phyloP scores from a whole-genome alignment of 1,139 yeast genomes.

The Blastobotrys arbuscula region DNA sequence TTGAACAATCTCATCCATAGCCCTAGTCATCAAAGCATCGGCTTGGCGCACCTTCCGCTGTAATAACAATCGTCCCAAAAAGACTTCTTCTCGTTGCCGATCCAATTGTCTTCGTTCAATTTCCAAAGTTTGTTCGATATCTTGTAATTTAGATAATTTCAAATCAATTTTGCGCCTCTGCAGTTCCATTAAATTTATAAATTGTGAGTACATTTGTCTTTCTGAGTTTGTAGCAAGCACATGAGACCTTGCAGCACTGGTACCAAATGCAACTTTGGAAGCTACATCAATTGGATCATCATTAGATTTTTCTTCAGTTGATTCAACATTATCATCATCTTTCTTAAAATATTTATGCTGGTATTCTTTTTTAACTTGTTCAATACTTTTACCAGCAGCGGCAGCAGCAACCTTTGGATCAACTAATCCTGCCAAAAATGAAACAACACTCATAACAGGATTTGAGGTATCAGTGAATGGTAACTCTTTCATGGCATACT shows the following conservation, averaged over 20 bases:
- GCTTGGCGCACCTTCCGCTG: slow-evolving; percentile 54
- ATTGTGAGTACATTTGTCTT: slow-evolving; percentile 46
- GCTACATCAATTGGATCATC: slow-evolving; percentile 14
- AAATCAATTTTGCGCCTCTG: slow-evolving; percentile 72
- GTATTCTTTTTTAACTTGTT: slow-evolving; percentile 36
- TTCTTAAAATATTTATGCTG: slow-evolving; percentile 9
- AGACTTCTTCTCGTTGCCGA: slow-evolving; percentile 73
- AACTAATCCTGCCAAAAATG: slow-evolving; percentile 79
- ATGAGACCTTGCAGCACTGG: slow-evolving; percentile 75
- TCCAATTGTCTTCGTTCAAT: slow-evolving; percentile 69
- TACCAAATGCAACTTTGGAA: slow-evolving; percentile 30
- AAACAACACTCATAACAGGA: slow-evolving; percentile 85
- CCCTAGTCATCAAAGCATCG: slow-evolving; percentile 45
- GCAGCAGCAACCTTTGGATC: slow-evolving; percentile 89
- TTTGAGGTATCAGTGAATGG: slow-evolving; percentile 85
- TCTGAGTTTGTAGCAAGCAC: slow-evolving; percentile 80
- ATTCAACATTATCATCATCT: background rate
- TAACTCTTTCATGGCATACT: slow-evolving; percentile 59
- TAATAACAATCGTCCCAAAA: slow-evolving; percentile 70
- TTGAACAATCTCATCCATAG: slow-evolving; percentile 38
- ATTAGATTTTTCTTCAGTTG: slow-evolving; percentile 7
- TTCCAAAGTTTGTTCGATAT: slow-evolving; percentile 73
- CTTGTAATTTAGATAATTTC: slow-evolving; percentile 63
- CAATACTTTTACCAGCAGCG: slow-evolving; percentile 41
- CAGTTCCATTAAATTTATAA: slow-evolving; percentile 63